Conservation (phyloP, 2,329 filamentous ascomycete species). For the Diplodia sapinea region DNA sequence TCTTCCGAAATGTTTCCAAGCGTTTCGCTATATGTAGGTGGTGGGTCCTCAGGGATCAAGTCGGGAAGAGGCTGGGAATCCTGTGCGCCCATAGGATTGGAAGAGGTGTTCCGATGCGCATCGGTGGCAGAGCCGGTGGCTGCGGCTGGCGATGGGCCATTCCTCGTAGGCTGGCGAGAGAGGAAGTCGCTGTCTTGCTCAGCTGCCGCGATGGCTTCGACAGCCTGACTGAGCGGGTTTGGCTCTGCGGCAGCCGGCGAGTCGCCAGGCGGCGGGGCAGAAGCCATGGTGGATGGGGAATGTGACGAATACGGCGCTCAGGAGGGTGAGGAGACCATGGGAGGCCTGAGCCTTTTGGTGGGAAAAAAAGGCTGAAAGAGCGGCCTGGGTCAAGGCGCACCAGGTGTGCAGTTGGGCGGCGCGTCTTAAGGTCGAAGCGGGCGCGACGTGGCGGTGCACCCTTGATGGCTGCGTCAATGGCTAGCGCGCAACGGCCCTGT, state of each 20-base stretch:
- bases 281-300: slow-evolving; percentile 23
- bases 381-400: slow-evolving; percentile 15
- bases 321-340: slow-evolving; percentile 1
- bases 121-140: neutral
- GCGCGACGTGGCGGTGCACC: slow-evolving; percentile 21
- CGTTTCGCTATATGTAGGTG: slow-evolving; percentile 50
- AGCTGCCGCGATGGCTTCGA: slow-evolving; percentile 30
- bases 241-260: slow-evolving; percentile 16
- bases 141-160: neutral
- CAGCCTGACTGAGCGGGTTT: slow-evolving; percentile 27
- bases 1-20: slow-evolving; percentile 49
- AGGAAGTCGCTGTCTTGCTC: slow-evolving; percentile 1
- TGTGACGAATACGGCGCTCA: neutral
- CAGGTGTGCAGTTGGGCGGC: neutral
- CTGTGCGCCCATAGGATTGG: neutral
- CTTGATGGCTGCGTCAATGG: slow-evolving; percentile 24
- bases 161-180: neutral
- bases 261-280: slow-evolving; percentile 21
- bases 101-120: neutral
- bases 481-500: slow-evolving; percentile 10
- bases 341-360: too few relatives aligned
- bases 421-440: slow-evolving; percentile 5
- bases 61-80: neutral
- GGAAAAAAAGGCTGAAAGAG: neutral
- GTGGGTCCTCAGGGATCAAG: slow-evolving; percentile 33